Base-by-base conservation (phyloP, 768 basidiomycete species). In the Agaricus sinodeliciosus region DNA sequence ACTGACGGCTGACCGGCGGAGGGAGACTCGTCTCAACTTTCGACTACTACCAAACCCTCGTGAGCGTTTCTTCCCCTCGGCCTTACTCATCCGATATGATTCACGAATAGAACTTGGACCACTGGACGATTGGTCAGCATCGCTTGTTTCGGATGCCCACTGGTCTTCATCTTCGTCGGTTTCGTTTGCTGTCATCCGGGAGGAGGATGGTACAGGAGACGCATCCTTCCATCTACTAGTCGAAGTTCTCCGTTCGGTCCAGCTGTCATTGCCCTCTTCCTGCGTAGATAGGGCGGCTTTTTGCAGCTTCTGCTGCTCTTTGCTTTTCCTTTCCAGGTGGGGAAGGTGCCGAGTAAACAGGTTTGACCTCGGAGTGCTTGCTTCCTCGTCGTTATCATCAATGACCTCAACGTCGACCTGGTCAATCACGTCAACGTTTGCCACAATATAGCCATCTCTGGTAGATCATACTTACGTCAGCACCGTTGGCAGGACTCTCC, bases 321-420 rank as follows among this genome's bases (percentile, higher is more conserved):
- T 4, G 59, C 64, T 13, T 61, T 61, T 37, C 58, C 58, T n/a
- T 58, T 49, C 7, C 58, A 54, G 28, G 59, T 55, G 13, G 74
- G 76, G n/a, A 72, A 71, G 43, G 82, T 66, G 18, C 87, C 77
- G 44, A 82, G 77, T 16, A 87, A 84, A 37, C 84, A 79, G 48
- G 85, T 80, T 82, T 85, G 55, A 42, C 36, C 50, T 26, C 8
- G 51, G 18, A 35, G 42, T 22, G 3, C 25, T 8, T 11, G 27
- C 37, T 37, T 51, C 42, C 18, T 36, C 43, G 9, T 39, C 25
- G 13, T 22, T 22, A 22, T 54, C 52, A 40, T 48, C 35, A 6
- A 34, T 41, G 4, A 54, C 52, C 26, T 19, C 25, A 1, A 54
- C 52, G 13, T 54, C 44, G 9, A 54, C 52, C 52, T 54, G 22